Conservation (phyloP, 805 yeast species). For the Teunomyces gatunensis region DNA sequence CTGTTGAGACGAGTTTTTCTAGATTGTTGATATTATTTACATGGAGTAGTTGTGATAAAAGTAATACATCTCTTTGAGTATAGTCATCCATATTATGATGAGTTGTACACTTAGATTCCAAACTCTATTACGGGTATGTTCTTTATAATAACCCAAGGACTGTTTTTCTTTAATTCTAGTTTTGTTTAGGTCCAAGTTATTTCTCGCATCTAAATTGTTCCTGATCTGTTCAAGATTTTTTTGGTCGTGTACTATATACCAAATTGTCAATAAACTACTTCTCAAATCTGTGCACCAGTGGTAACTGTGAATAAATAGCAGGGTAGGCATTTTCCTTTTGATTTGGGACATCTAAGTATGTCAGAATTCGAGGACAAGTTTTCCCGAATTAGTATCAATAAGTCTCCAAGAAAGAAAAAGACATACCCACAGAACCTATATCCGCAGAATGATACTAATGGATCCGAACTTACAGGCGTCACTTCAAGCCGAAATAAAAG, state of each 20-base stretch:
- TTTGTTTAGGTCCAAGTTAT: background rate
- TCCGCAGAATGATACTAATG: conserved; percentile 6
- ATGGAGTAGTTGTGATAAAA: conserved; percentile 39
- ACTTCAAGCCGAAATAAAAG: background rate
- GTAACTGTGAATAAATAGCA: background rate
- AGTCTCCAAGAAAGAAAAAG: conserved; percentile 21
- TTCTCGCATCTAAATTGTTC: background rate
- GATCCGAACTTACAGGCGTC: background rate
- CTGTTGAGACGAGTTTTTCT: conserved; percentile 9
- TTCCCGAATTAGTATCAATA: conserved; percentile 28
- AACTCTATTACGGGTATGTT: background rate
- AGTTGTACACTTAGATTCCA: background rate
- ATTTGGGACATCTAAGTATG: conserved; percentile 1
- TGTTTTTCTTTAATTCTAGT: background rate
- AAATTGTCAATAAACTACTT: conserved; percentile 6
- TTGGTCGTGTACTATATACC: conserved; percentile 1
- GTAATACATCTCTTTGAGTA: conserved; percentile 30
- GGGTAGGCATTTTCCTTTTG: background rate
- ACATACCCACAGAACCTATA: conserved; percentile 21
- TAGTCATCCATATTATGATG: conserved; percentile 2
- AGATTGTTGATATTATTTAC: conserved; percentile 28
- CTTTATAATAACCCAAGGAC: no score
- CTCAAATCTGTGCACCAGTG: background rate
- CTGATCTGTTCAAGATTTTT: background rate
- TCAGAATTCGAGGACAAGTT: conserved; percentile 28